Evolutionary conservation across 306 rosid genomes (phyloP), one percentile per base, ranked within the genome.

Genomic region (Vigna hirtella): DNA sequence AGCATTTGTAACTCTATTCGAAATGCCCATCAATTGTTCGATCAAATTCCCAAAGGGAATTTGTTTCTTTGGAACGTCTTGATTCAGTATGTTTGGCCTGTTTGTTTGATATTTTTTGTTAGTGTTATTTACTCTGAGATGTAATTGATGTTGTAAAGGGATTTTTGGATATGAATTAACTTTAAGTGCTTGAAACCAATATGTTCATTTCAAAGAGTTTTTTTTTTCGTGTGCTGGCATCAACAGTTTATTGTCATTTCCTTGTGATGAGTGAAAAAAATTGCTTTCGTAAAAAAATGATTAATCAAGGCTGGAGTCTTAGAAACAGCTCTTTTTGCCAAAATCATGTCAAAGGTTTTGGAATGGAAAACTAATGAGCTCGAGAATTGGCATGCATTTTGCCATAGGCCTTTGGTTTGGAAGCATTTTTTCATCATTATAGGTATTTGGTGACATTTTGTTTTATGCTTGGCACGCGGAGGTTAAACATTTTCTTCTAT

Each of bases 321-420:
- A 12, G 83, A 77, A 75, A 81, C 71, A 78, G 90, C 92, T 86
- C 81, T 81, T 86, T 86, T 81, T 30, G 36, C 86, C 78, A 63
- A 77, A 78, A 30, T 26, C 87, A 89, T 40, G 0, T 48, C 0
- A 6, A 74, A 88, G 90, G 28, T 17, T 70, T 83, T 93, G 93
- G 22, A 71, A 78, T 88, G 79, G 87, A 91, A 56, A 88, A 34
- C 96, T 12, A 9, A 74, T 73, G 96, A 93, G 96, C 92, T 76
- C 28, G 98, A 93, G 98, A 88, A 86, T 93, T 93, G 98, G 98
- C 89, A 85, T 77, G 66, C 59, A 42, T 45, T 45, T 30, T 88
- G 95, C 90, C 97, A 91, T 90, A 90, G 98, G 98, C 96, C 92
- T 85, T 83, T 90, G 98, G 93, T 93, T 57, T 56, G 97, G 97